Conservation (phyloP, 208 protist genomes). For the Blechomonas ayalai region DNA sequence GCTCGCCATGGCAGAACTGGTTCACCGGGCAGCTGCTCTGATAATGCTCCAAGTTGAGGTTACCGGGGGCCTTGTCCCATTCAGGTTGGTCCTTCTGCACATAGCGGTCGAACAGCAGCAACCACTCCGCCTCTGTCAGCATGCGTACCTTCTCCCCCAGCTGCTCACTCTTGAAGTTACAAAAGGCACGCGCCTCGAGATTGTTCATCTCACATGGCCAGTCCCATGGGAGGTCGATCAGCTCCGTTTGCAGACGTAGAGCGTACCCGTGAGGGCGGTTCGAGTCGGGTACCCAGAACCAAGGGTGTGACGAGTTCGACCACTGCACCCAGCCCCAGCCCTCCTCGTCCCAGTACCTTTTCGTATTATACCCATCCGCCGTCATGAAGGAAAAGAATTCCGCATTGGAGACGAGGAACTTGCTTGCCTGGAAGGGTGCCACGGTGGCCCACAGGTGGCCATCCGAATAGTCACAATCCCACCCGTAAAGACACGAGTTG, state of each 20-base stretch:
- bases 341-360: conserved; percentile 93
- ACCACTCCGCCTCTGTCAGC: conserved; percentile 89
- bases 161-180: conserved; percentile 87
- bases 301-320: conserved; percentile 85
- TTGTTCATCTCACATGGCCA: conserved; percentile 96
- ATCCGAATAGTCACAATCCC: conserved; percentile 94
- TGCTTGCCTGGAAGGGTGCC: conserved; percentile 88
- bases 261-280: conserved; percentile 63
- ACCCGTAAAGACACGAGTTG: conserved; percentile 86
- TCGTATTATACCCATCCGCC: conserved; percentile 84
- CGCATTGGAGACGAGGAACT: conserved; percentile 94
- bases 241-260: conserved; percentile 86
- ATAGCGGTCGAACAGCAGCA: conserved; percentile 76
- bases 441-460: conserved; percentile 72
- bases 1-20: conserved; percentile 68
- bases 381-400: conserved; percentile 93
- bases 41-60: conserved; percentile 85
- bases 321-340: conserved; percentile 95
- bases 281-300: conserved; percentile 91
- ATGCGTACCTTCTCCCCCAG: conserved; percentile 73
- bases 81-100: conserved; percentile 67
- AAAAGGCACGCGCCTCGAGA: conserved; percentile 94
- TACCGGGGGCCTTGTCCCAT: conserved; percentile 71
- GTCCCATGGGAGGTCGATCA: conserved; percentile 92
- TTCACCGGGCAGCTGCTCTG: conserved; percentile 79